These are phyloP conservation scores for Emericellopsis cladophorae DNA, from an alignment of 2,329 filamentous ascomycete genomes.

Conservation along the genomic window DNA sequence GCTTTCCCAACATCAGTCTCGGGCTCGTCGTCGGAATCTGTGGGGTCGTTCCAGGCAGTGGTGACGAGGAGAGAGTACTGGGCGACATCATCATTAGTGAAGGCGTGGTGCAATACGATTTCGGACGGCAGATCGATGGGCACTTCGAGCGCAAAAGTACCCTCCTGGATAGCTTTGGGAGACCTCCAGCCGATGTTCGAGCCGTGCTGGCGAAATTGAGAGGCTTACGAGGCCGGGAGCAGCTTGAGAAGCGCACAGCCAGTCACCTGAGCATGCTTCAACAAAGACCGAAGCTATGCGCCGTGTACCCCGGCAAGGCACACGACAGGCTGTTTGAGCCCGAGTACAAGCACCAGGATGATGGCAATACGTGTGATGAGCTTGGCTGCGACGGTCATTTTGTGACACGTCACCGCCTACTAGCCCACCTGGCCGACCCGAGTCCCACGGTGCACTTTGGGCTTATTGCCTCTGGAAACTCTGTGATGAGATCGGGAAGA, in stretches of 20 bases:
- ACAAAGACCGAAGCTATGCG: not conserved
- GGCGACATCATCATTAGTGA: too few species aligned
- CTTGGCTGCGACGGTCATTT: conserved; percentile 7
- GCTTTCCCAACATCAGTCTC: conserved; percentile 8
- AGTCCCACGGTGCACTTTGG: conserved; percentile 17
- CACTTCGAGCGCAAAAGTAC: conserved; percentile 10
- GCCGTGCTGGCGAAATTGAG: conserved; percentile 12
- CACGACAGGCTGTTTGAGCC: conserved; percentile 8
- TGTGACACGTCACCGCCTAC: conserved; percentile 7
- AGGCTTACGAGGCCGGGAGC: not conserved
- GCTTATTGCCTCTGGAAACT: conserved; percentile 20
- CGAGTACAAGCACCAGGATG: conserved; percentile 6
- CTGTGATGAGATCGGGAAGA: conserved; percentile 21
- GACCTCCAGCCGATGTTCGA: conserved; percentile 8
- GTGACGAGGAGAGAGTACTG: too few species aligned
- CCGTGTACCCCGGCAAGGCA: conserved; percentile 4
- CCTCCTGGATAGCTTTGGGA: conserved; percentile 6
- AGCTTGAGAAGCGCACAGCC: too few species aligned
- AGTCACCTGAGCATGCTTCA: conserved; percentile 2
- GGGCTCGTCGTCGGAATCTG: conserved; percentile 10
- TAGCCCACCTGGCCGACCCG: conserved; percentile 8
- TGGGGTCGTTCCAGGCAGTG: conserved; percentile 13
- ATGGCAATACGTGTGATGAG: not conserved
- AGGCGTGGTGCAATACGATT: conserved; percentile 14
- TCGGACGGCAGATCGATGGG: conserved; percentile 10